Evolutionary conservation across 2,329 filamentous ascomycete genomes (phyloP), one percentile per base, ranked within the genome.

Genomic region (Arthrobotrys pseudoclavata): DNA sequence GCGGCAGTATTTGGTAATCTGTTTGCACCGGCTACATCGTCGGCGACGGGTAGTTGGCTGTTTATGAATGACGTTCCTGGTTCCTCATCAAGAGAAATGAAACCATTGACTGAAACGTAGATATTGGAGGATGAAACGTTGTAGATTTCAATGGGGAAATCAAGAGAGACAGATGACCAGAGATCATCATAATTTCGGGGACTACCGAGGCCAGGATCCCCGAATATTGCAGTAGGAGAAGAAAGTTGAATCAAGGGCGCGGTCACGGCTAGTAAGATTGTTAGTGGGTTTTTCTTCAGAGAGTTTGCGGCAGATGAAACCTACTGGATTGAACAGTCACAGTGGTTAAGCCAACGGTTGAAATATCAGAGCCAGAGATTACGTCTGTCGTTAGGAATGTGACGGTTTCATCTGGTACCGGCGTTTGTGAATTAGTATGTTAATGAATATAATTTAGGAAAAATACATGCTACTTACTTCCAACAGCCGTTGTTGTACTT

Each of bases 281-380:
- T 52, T 24, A 48, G 40, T 34, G 42, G n/a, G 18, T 12, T 18
- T 45, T 15, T 45, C 3, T 15, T 45, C 0, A 40, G 10, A 2
- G 37, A 22, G 40, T 47, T 48, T n/a, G 5, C 34, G 12, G 5
- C 2, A 45, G n/a, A 50, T 18, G 10, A 22, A 4, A 20, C 74
- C 52, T 71, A 77, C 74, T 77, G 15, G 74, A 77, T 63, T 77
- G 74, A 24, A 77, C 24, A 15, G 74, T 77, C 6, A 71, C 61
- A n/a, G 74, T 77, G 4, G 53, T 68, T 7, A 50, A 7, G 3
- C 31, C 74, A 13, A 47, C 26, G 7, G 67, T 77, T 9, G 67
- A 15, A 22, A 48, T 62, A 42, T 77, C 61, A 0, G 40, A 55
- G 1, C 52, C 74, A 10, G 74, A n/a, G n/a, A 77, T 10, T 31